phyloP scores from a whole-genome alignment of 805 yeast genomes.

The Teunomyces pallodes region DNA sequence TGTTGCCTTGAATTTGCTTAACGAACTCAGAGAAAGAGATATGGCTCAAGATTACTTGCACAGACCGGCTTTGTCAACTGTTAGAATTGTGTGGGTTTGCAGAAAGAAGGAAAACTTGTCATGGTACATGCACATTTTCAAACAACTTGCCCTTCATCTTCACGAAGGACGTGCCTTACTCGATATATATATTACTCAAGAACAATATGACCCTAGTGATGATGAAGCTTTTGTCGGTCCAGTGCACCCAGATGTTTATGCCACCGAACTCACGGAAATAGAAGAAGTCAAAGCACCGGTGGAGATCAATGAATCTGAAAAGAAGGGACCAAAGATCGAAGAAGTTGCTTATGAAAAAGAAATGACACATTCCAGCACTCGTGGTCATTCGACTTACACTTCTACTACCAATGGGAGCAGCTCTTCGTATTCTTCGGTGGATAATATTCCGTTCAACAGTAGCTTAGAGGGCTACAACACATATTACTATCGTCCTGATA shows the following conservation, averaged over 20 bases:
- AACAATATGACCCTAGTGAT: conserved; percentile 2
- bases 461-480: not conserved
- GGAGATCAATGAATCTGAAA: not conserved
- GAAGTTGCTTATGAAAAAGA: not conserved
- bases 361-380: not conserved
- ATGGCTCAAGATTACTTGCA: conserved; percentile 27
- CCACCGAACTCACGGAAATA: conserved; percentile 1
- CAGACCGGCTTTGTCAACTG: conserved; percentile 25
- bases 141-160: conserved; percentile 25
- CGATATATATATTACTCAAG: conserved; percentile 30
- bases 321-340: not conserved
- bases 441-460: not conserved
- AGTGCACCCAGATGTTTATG: not conserved
- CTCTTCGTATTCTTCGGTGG: not conserved
- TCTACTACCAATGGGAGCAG: not conserved
- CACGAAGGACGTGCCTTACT: conserved; percentile 20
- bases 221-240: conserved; percentile 1
- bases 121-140: conserved; percentile 39
- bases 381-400: not conserved
- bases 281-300: not conserved
- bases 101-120: conserved; percentile 19
- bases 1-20: conserved; percentile 39
- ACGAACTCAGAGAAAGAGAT: conserved; percentile 25
- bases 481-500: conserved; percentile 17
- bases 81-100: conserved; percentile 36